A percentile compares a stretch with the other conserved stretches of the same genome.
These are phyloP conservation scores for Arachnomyces sp. DNA, from an alignment of 2,329 filamentous ascomycete species.

Conservation along the genomic window DNA sequence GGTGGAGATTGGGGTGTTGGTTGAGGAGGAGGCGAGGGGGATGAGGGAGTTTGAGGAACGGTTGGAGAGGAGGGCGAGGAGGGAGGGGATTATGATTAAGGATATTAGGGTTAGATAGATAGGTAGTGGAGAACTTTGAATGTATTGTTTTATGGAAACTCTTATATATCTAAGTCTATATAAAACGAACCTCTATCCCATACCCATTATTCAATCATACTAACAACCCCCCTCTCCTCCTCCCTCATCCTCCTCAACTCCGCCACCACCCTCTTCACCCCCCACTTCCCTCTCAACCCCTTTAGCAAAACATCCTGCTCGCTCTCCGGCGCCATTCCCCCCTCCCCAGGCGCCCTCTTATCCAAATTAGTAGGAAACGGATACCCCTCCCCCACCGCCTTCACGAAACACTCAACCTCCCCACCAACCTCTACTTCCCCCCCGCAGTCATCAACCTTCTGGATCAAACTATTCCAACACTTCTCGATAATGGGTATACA, in stretches of 20 bases:
- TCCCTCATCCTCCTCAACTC: conserved; percentile 32
- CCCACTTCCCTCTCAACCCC: conserved; percentile 37
- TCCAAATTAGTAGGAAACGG: conserved; percentile 57
- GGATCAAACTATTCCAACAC: conserved; percentile 47
- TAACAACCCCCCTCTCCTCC: conserved; percentile 22
- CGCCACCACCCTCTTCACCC: conserved; percentile 31
- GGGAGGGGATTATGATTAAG: too few species aligned
- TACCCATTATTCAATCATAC: too few species aligned
- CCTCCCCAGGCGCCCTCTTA: conserved; percentile 45
- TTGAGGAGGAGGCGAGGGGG: too few species aligned
- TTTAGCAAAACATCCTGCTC: conserved; percentile 46
- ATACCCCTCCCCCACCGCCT: conserved; percentile 50
- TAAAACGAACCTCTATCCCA: too few species aligned
- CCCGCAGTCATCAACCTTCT: conserved; percentile 42
- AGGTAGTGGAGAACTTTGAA: too few species aligned
- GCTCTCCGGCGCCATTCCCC: conserved; percentile 53
- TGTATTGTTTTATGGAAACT: too few species aligned
- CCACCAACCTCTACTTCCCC: conserved; percentile 23
- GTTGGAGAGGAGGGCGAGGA: too few species aligned
- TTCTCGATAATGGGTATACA: conserved; percentile 42
- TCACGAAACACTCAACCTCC: conserved; percentile 40
- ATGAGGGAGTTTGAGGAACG: too few species aligned
- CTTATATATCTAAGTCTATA: too few species aligned
- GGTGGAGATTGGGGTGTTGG: too few species aligned
- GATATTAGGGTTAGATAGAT: too few species aligned